Base-by-base conservation (phyloP, 495 filamentous ascomycete species). In the Podospora anserina region DNA sequence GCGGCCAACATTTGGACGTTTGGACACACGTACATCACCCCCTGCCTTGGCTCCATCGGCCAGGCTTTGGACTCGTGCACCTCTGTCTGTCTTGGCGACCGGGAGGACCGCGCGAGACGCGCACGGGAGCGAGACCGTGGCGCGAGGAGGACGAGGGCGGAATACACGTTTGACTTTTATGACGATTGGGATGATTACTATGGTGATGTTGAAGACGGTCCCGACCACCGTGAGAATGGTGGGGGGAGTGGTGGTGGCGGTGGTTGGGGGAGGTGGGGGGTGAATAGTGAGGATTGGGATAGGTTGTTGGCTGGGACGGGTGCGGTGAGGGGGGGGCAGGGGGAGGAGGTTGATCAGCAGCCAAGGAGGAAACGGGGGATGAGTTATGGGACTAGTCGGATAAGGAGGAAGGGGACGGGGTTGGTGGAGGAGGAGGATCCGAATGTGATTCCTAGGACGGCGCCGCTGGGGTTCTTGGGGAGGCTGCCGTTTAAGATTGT, bases 131-230 rank as follows among this genome's bases (percentile, higher is more conserved):
- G 84, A 34, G 87, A 79, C 15, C 76, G 82, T 13, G 83, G 84
- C 11, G 78, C 80, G 0, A 69, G 75, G 7, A 81, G 89, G 70
- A 90, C 89, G 11, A 80, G 88, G 54, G 89, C 91, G 28, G 93
- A 97, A 75, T 87, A 89, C 55, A 91, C 87, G 70, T 99, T 99
- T 72, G 96, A 97, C 72, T 99, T 99, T 82, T 99, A 99, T 81
- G 95, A 99, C 76, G 94, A 97, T 74, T 97, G 94, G 93, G 92
- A 97, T 62, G 92, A 93, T 65, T 84, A 74, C n/a, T 77, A 77
- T 34, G 77, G 79, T 27, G 76, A 72, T 15, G 64, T 9, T 26
- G 65, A 63, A 23, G 34, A 13, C n/a, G 63, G 63, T 15, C 54
- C 75, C 94, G 64, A 89, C 87, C 27, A 84, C 87, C 27, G 83